Conservation (phyloP, 192 early-diverging fungal genomes). For the Gaertneriomyces sp. region DNA sequence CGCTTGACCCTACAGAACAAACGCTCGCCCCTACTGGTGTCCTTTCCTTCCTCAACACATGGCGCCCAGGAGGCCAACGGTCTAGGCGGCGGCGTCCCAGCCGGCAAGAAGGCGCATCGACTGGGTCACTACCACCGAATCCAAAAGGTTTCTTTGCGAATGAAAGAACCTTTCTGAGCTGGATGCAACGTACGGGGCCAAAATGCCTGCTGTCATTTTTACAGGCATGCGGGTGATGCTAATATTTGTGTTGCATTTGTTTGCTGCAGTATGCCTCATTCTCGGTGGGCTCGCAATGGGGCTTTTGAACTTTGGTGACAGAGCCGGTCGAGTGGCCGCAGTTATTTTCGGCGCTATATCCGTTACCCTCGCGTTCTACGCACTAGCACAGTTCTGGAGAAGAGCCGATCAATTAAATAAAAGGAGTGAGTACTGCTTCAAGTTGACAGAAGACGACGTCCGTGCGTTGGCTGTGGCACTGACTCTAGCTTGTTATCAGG, state of each 20-base stretch:
- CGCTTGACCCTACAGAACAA: too few relatives aligned
- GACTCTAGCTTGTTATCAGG: neutral
- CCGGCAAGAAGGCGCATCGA: neutral
- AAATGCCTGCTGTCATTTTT: neutral
- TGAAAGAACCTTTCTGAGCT: slow-evolving; percentile 71
- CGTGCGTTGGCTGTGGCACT: neutral
- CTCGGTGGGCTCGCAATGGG: slow-evolving; percentile 61
- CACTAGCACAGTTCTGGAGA: slow-evolving; percentile 57
- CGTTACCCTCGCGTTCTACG: slow-evolving; percentile 57
- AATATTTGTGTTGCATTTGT: neutral
- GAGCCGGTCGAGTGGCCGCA: slow-evolving; percentile 50
- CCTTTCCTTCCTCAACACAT: slow-evolving; percentile 18
- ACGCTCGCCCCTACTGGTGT: slow-evolving; percentile 1
- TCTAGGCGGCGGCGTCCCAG: neutral
- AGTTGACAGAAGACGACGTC: neutral
- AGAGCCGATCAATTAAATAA: slow-evolving; percentile 52
- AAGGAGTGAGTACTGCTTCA: neutral
- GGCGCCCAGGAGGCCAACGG: slow-evolving; percentile 4
- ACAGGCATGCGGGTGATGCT: too few relatives aligned
- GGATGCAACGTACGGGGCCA: slow-evolving; percentile 57
- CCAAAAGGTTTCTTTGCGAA: slow-evolving; percentile 77
- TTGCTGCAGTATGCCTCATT: slow-evolving; percentile 43
- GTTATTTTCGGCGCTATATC: slow-evolving; percentile 60
- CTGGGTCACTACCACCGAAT: slow-evolving; percentile 26
- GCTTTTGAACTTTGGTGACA: slow-evolving; percentile 63